Base-by-base conservation (phyloP, 768 basidiomycete genomes). In the Suillus spraguei region DNA sequence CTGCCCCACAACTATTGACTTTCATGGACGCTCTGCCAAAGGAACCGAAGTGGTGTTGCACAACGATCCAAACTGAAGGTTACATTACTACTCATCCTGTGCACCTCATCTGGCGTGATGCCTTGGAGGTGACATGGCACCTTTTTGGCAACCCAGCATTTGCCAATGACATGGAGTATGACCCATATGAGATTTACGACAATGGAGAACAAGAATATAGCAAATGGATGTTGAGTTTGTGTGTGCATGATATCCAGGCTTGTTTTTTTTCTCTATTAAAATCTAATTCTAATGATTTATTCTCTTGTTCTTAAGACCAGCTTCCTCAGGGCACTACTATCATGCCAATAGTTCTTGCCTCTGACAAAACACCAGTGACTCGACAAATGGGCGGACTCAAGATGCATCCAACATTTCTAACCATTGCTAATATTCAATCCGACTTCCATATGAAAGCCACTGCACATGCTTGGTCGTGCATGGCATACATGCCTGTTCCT, bases 291-390 rank as follows among this genome's bases (percentile, higher is more conserved):
- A 49, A 36, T 36, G 11, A 36, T 36, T 36, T 3, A 7, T 36
- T 36, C 36, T 17, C 50, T 44, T 42, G 49, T 46, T 56, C 58
- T 14, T 47, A 72, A 70, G 55, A 60, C 4, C 47, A 66, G 47
- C 47, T 75, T 22, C 72, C 70, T 2, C 20, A 38, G 3, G 74
- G 72, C 0, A 64, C 68, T 1, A 76, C 74, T 2, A 64, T 79
- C 16, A 61, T 77, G 11, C 73, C 75, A 3, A 64, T 68, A 2
- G 66, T 78, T 20, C 58, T 70, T 9, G 71, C 73, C 6, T 74
- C 74, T 0, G 73, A 78, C 62, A 78, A 78, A 62, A 77, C 77
- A 14, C 69, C 69, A 44, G 70, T 79, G 14, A 72, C 75, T 0
- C 60, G 67, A 7, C 69, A 69, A 63, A 74, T 70, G 11, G 76